Conservation (phyloP, 176 grass and related monocot species). For the Carex pumila region DNA sequence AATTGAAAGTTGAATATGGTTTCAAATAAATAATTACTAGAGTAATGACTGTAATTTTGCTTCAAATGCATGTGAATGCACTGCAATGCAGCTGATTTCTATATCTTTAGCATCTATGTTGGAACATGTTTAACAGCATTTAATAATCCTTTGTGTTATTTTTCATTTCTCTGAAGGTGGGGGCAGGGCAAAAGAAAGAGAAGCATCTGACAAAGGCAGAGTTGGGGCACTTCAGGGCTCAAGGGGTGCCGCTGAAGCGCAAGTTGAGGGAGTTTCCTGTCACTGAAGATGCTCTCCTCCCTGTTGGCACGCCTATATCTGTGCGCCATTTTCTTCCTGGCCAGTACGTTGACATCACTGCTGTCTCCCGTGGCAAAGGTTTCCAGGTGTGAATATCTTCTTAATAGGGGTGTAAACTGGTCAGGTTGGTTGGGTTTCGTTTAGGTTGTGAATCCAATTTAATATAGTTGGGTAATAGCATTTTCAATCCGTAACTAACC, state of each 20-base stretch:
- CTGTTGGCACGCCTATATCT: conserved; percentile 71
- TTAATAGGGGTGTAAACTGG: not conserved
- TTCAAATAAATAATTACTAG: not conserved
- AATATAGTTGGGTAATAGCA: no score
- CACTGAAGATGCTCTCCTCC: conserved; percentile 90
- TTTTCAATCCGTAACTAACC: no score
- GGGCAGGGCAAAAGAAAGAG: conserved; percentile 98
- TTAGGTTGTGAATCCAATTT: no score
- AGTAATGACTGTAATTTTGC: not conserved
- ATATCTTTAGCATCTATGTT: not conserved
- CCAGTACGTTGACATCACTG: conserved; percentile 85
- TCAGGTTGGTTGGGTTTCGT: no score
- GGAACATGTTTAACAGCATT: not conserved
- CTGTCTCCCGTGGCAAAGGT: conserved; percentile 88
- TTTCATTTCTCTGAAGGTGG: conserved; percentile 43
- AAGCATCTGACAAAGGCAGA: conserved; percentile 95
- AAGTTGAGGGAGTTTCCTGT: conserved; percentile 95
- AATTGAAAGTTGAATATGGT: not conserved
- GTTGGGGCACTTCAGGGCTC: conserved; percentile 82
- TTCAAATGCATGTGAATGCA: not conserved
- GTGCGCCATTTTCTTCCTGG: conserved; percentile 93
- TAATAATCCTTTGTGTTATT: not conserved
- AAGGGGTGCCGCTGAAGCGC: conserved; percentile 77
- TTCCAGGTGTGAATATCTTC: conserved; percentile 57
- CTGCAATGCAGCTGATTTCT: no score